These are phyloP conservation scores for Kwoniella dejecticola DNA, from an alignment of 768 basidiomycete genomes.

Conservation along the genomic window DNA sequence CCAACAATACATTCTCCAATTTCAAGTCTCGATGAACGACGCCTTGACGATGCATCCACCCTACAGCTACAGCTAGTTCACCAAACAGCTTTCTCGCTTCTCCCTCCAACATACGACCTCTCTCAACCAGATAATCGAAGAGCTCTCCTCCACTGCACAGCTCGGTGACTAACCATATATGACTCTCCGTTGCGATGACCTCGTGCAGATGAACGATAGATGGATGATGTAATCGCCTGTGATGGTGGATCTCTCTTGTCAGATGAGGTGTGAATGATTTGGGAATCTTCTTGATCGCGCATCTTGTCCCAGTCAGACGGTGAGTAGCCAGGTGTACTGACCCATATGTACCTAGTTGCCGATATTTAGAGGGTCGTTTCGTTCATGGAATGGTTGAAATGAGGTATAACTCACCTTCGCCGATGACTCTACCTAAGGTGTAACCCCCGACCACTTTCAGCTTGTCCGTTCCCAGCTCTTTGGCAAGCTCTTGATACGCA, in stretches of 20 bases:
- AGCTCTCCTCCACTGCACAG: constrained; percentile 96
- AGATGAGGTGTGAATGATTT: constrained; percentile 84
- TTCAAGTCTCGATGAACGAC: constrained; percentile 97
- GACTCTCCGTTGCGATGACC: constrained; percentile 92
- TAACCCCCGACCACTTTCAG: constrained; percentile 92
- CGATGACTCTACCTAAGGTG: constrained; percentile 87
- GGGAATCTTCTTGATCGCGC: constrained; percentile 97
- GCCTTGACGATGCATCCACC: constrained; percentile 85
- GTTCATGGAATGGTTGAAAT: background rate
- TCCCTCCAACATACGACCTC: constrained; percentile 78
- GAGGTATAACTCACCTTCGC: constrained; percentile 72
- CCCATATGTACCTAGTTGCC: constrained; percentile 77
- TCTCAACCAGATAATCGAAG: constrained; percentile 96
- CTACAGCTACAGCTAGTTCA: constrained; percentile 90
- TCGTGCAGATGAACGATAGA: constrained; percentile 95
- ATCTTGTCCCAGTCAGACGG: constrained; percentile 83
- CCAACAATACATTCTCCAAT: constrained; percentile 88
- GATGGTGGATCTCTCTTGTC: constrained; percentile 97
- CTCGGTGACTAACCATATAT: constrained; percentile 97
- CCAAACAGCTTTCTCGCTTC: constrained; percentile 89
- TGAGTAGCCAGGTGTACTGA: constrained; percentile 94
- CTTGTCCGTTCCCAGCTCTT: constrained; percentile 87
- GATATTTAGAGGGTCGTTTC: background rate
- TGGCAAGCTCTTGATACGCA: constrained; percentile 96
- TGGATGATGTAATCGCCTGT: constrained; percentile 93